phyloP scores from a whole-genome alignment of 495 filamentous ascomycete genomes.

The Xylaria venustula region DNA sequence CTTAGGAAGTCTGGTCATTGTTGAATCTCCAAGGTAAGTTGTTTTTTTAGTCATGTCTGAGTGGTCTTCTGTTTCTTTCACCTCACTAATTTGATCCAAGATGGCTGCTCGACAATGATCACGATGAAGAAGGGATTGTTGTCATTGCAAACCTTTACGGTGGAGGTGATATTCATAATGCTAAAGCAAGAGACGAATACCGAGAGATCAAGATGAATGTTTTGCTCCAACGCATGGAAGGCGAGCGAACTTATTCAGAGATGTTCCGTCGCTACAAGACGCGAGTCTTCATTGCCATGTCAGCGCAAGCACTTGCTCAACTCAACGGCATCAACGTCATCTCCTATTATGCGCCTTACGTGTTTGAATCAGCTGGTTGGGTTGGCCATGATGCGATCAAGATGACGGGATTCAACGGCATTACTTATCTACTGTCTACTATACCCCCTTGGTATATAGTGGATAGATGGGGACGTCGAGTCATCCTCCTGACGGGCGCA shows the following conservation, averaged over 20 bases:
- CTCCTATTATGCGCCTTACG: constrained; percentile 94
- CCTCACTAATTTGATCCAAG: constrained; percentile 43
- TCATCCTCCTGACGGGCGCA: constrained; percentile 88
- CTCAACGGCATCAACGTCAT: constrained; percentile 99
- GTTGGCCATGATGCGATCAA: constrained; percentile 82
- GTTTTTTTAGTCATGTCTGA: background rate
- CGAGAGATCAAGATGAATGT: constrained; percentile 99
- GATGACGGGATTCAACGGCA: constrained; percentile 96
- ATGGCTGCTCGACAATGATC: constrained; percentile 96
- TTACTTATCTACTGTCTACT: constrained; percentile 87
- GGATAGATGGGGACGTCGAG: constrained; percentile 85
- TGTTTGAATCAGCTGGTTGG: constrained; percentile 97
- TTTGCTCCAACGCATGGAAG: constrained; percentile 86
- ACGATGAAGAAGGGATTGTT: constrained; percentile 96
- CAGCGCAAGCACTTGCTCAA: constrained; percentile 91
- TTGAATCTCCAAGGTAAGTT: constrained; percentile 86
- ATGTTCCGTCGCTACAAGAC: constrained; percentile 94
- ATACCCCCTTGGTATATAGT: constrained; percentile 98
- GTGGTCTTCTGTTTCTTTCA: background rate
- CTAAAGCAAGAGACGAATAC: constrained; percentile 88
- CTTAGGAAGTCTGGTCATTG: constrained; percentile 84
- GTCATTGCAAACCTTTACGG: constrained; percentile 98
- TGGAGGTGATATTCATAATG: constrained; percentile 88
- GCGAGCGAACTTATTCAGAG: constrained; percentile 84
- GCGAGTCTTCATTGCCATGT: constrained; percentile 98